Evolutionary conservation across 179 eudicot genomes (phyloP).

Genomic region (Beta corolliflora): DNA sequence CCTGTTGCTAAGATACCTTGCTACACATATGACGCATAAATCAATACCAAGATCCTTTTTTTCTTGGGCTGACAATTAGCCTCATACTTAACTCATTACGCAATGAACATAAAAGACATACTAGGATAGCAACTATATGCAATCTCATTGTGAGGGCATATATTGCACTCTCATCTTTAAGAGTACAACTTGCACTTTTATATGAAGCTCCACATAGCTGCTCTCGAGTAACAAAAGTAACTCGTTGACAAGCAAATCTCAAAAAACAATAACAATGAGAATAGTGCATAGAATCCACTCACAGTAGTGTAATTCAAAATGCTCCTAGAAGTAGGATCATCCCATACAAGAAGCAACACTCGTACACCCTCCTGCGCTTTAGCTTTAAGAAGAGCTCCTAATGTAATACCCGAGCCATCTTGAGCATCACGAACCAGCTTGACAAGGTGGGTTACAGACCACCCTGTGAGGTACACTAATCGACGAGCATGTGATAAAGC

Average conservation of each 20-base stretch:
- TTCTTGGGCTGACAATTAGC: neutral
- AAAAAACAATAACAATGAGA: neutral
- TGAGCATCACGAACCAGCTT: constrained; percentile 53
- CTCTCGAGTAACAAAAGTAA: neutral
- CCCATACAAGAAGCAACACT: constrained; percentile 77
- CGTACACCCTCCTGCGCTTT: constrained; percentile 87
- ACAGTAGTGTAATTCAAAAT: constrained; percentile 38
- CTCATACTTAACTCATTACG: neutral
- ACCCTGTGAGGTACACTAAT: constrained; percentile 71
- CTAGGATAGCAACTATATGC: neutral
- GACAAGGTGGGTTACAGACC: constrained; percentile 74
- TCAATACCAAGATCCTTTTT: neutral
- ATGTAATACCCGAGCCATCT: constrained; percentile 34
- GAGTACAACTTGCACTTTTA: neutral
- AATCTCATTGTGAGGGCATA: neutral
- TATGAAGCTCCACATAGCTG: neutral
- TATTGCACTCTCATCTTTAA: neutral
- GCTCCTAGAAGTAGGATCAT: constrained; percentile 72
- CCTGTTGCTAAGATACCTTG: constrained; percentile 32
- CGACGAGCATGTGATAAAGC: constrained; percentile 65
- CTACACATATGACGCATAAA: constrained; percentile 21
- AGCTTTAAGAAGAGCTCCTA: constrained; percentile 66
- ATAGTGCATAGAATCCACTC: constrained; percentile 6
- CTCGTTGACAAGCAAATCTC: neutral
- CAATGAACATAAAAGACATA: neutral